These are phyloP conservation scores for Juglanconis sp. DNA, from an alignment of 2,329 filamentous ascomycete species.

Conservation along the genomic window DNA sequence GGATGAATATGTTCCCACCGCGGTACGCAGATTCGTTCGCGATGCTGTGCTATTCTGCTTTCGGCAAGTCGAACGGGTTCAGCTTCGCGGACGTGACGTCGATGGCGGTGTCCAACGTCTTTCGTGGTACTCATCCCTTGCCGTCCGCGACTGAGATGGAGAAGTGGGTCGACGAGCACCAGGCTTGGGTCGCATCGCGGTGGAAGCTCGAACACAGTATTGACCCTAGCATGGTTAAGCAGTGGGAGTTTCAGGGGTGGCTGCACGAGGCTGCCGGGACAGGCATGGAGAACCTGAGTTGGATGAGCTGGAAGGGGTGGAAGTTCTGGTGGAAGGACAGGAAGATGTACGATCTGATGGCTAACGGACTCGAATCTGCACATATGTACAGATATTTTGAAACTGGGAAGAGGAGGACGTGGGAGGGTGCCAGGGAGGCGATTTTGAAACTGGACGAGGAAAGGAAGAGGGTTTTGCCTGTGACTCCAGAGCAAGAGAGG, in stretches of 20 bases:
- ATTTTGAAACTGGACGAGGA: constrained; percentile 18
- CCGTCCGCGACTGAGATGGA: constrained; percentile 36
- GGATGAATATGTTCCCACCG: constrained; percentile 18
- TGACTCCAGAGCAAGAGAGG: constrained; percentile 13
- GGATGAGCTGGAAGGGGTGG: constrained; percentile 18
- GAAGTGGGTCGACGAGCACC: constrained; percentile 29
- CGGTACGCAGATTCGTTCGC: constrained; percentile 36
- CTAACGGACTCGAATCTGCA: constrained; percentile 18
- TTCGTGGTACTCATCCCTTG: constrained; percentile 35
- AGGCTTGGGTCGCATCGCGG: constrained; percentile 30
- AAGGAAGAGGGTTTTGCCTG: constrained; percentile 4
- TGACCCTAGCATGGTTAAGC: constrained; percentile 15
- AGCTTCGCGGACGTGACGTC: constrained; percentile 39
- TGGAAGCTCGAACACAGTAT: constrained; percentile 23
- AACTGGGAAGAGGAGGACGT: constrained; percentile 19
- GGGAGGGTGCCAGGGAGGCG: constrained; percentile 18
- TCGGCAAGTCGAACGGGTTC: constrained; percentile 31
- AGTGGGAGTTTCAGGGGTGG: constrained; percentile 17
- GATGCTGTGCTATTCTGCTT: constrained; percentile 36
- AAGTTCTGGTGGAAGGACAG: constrained; percentile 17
- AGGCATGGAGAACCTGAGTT: constrained; percentile 16
- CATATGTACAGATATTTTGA: constrained; percentile 19
- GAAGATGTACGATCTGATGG: constrained; percentile 18
- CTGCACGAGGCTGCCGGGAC: constrained; percentile 18
- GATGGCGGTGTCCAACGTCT: constrained; percentile 44